Conservation (phyloP, 225 moss, liverwort and hornwort species). For the Marchantia polymorpha region DNA sequence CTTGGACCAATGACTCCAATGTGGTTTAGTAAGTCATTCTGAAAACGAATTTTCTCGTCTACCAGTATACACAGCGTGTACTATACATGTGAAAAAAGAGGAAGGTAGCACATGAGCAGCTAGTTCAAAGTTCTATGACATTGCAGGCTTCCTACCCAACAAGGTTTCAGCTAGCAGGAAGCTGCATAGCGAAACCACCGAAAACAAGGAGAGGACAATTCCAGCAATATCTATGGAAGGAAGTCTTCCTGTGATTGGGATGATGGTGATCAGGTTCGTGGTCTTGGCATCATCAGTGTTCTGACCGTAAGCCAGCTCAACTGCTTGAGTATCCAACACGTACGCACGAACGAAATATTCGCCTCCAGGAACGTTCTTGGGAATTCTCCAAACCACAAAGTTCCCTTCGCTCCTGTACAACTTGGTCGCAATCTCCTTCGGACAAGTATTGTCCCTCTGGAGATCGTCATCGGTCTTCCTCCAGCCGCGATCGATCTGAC, state of each 20-base stretch:
- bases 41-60: neutral
- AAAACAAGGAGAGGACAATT: conserved; percentile 36
- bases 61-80: neutral
- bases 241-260: conserved; percentile 51
- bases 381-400: conserved; percentile 22
- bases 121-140: neutral
- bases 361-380: conserved; percentile 46
- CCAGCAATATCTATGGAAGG: conserved; percentile 55
- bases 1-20: too few species aligned
- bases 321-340: conserved; percentile 37
- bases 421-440: conserved; percentile 18
- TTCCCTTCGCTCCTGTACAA: conserved; percentile 35
- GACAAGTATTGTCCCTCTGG: conserved; percentile 56
- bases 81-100: neutral
- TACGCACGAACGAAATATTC: conserved; percentile 55
- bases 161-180: conserved; percentile 8
- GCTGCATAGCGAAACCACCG: conserved; percentile 1
- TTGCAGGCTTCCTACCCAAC: neutral
- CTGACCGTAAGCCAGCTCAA: conserved; percentile 48
- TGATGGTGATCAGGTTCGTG: conserved; percentile 45
- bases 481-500: conserved; percentile 54
- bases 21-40: neutral
- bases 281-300: conserved; percentile 32
- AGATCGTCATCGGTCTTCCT: conserved; percentile 41
- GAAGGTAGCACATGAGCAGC: neutral